Evolutionary conservation across 2,329 filamentous ascomycete genomes (phyloP).

Genomic region (Colletotrichum acutatum): DNA sequence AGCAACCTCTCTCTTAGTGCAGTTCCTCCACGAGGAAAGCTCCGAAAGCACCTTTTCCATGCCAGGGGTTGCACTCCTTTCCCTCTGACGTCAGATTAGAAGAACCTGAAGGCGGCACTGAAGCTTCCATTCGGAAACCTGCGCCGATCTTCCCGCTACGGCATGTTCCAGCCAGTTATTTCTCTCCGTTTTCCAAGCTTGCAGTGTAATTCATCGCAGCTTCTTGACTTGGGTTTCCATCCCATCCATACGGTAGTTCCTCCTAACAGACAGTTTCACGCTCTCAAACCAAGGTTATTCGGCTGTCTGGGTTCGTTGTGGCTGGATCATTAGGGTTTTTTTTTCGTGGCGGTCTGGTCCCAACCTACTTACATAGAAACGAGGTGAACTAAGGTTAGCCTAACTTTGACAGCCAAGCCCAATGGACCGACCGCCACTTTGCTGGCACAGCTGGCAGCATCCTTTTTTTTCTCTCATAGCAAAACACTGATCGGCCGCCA

Average conservation of each 20-base stretch:
- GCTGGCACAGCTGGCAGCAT: not conserved
- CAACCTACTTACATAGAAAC: not conserved
- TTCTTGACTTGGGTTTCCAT: not conserved
- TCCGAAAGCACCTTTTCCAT: not conserved
- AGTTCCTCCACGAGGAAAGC: not conserved
- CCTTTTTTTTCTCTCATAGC: not conserved
- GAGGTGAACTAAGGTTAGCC: not conserved
- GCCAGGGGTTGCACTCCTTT: not conserved
- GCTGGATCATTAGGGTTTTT: not conserved
- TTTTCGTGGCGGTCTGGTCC: not conserved
- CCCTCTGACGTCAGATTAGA: not conserved
- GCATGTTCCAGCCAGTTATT: not conserved
- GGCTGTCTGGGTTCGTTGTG: not conserved
- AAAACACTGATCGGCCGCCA: not conserved
- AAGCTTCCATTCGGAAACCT: not conserved
- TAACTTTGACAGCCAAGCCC: slow-evolving; percentile 8
- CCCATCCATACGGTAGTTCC: not conserved
- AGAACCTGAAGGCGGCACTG: not conserved
- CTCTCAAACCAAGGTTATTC: not conserved
- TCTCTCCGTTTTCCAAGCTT: not conserved
- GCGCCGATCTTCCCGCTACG: not conserved
- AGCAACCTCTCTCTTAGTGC: not conserved
- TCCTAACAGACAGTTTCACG: not conserved
- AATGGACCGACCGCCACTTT: slow-evolving; percentile 1
- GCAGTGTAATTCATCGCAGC: not conserved